These are phyloP conservation scores for Termitomyces sp. DNA, from an alignment of 768 basidiomycete genomes.

Conservation along the genomic window DNA sequence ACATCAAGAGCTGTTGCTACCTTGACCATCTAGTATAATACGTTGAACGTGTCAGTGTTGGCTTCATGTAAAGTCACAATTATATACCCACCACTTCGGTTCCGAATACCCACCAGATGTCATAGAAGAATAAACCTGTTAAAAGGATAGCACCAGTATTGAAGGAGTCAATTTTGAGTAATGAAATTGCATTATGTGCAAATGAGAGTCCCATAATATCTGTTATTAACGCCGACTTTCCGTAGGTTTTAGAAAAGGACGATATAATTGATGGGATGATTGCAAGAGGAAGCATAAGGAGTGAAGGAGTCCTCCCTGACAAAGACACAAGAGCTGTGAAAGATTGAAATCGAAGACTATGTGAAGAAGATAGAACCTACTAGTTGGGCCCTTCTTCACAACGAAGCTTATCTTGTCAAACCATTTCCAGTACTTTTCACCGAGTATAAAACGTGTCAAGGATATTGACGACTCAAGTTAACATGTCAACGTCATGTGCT, in stretches of 20 bases:
- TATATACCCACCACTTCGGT: constrained; percentile 66
- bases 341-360: constrained; percentile 11
- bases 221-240: constrained; percentile 68
- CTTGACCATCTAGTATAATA: constrained; percentile 78
- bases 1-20: constrained; percentile 89
- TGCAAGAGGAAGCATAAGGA: constrained; percentile 56
- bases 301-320: constrained; percentile 56
- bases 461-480: constrained; percentile 45
- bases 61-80: no score
- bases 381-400: constrained; percentile 41
- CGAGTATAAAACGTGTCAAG: constrained; percentile 45
- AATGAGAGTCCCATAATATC: constrained; percentile 78
- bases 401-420: constrained; percentile 45
- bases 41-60: not conserved
- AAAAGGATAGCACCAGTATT: constrained; percentile 81
- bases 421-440: constrained; percentile 52
- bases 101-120: constrained; percentile 94
- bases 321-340: constrained; percentile 31
- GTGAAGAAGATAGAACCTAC: constrained; percentile 28
- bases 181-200: constrained; percentile 71
- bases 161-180: constrained; percentile 88
- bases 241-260: constrained; percentile 36
- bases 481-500: not conserved
- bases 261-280: constrained; percentile 66
- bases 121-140: constrained; percentile 85